Percentiles rank a stretch among this genome's conserved stretches.
Conservation (phyloP, 2,329 filamentous ascomycete genomes). For the Paecilomyces formosus region DNA sequence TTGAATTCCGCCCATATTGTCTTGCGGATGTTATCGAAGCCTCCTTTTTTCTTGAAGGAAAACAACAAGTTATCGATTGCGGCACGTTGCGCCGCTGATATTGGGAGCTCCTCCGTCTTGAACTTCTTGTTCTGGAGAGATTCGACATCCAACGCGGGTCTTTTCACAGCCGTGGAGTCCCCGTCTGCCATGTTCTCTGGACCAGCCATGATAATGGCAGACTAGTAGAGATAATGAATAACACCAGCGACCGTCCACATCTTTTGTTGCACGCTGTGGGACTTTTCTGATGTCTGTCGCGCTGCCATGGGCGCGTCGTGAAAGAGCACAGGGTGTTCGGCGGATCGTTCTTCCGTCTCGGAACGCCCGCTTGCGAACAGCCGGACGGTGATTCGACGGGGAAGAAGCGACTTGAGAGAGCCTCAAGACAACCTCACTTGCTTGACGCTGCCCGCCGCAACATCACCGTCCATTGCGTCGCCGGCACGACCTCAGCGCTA, state of each 20-base stretch:
- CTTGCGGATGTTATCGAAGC: conserved; percentile 56
- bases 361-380: conserved; percentile 19
- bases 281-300: conserved; percentile 1
- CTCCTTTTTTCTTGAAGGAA: conserved; percentile 60
- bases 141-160: conserved; percentile 24
- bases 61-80: conserved; percentile 55
- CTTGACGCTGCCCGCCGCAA: conserved; percentile 10
- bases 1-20: conserved; percentile 53
- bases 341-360: conserved; percentile 7
- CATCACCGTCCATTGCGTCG: conserved; percentile 13
- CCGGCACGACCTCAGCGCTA: conserved; percentile 4
- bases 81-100: conserved; percentile 50
- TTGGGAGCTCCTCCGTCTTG: conserved; percentile 54
- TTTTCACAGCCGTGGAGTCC: conserved; percentile 19
- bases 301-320: neutral
- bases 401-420: conserved; percentile 5
- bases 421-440: conserved; percentile 15
- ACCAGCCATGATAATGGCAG: conserved; percentile 25
- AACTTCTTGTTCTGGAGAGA: conserved; percentile 41
- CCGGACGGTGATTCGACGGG: conserved; percentile 27
- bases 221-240: conserved; percentile 5
- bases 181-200: conserved; percentile 23
- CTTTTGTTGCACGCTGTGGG: neutral
- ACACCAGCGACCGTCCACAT: neutral
- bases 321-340: conserved; percentile 1